Conservation (phyloP, 164 flowering plant species). For the Aristolochia fimbriata region DNA sequence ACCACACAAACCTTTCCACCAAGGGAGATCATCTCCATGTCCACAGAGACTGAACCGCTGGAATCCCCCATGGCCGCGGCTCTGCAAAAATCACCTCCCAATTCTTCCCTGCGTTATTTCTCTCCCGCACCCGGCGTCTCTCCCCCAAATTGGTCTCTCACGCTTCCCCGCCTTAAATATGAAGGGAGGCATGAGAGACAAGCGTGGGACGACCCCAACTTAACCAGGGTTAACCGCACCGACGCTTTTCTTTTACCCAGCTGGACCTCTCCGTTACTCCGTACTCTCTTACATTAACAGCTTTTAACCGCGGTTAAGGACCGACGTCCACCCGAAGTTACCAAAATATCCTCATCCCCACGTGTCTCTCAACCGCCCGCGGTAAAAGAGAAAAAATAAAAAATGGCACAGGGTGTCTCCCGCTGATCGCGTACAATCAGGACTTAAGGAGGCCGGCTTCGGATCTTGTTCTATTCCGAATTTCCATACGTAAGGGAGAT, state of each 20-base stretch:
- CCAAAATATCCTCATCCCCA: not conserved
- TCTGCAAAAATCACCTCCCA: not conserved
- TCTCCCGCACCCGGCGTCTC: not conserved
- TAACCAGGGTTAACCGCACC: slow-evolving; percentile 7
- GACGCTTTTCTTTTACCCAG: slow-evolving; percentile 4
- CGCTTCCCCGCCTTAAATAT: slow-evolving; percentile 1
- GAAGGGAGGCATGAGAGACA: not conserved
- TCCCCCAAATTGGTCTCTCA: not conserved
- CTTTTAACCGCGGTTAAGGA: slow-evolving; percentile 2
- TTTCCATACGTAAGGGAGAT: no score
- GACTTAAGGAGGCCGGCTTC: no score
- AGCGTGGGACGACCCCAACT: not conserved
- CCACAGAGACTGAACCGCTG: slow-evolving; percentile 49
- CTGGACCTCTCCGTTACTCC: not conserved
- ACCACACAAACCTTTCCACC: slow-evolving; percentile 59
- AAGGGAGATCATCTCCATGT: slow-evolving; percentile 66
- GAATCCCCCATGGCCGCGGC: slow-evolving; percentile 54
- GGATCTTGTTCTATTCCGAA: no score
- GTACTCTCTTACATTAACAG: no score
- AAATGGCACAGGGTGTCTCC: no score
- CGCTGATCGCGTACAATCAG: no score
- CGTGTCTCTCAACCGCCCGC: no score
- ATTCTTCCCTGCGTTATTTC: not conserved
- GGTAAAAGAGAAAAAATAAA: no score
- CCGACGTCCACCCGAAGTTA: not conserved